A percentile compares a stretch with the other conserved stretches of the same genome.
phyloP scores from a whole-genome alignment of 345 rosid species.

The Raphanus raphanistrum region DNA sequence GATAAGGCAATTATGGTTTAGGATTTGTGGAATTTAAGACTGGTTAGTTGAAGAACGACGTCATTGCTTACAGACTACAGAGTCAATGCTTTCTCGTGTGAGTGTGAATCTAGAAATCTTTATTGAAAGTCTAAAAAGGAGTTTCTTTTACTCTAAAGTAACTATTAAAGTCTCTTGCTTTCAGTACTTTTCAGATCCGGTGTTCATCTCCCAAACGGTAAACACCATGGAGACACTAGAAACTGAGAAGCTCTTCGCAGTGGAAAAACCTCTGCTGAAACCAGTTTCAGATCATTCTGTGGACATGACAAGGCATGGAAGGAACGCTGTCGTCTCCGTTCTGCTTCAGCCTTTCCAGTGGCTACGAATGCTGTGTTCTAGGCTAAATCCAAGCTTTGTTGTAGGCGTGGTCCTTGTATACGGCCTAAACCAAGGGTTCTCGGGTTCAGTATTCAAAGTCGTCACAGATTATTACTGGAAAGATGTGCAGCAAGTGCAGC shows the following conservation, averaged over 20 bases:
- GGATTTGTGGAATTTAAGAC: slow-evolving; percentile 18
- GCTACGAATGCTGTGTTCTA: slow-evolving; percentile 64
- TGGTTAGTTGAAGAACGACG: slow-evolving; percentile 30
- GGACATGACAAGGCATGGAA: slow-evolving; percentile 13
- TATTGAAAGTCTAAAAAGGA: slow-evolving; percentile 16
- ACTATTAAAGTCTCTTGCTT: slow-evolving; percentile 4
- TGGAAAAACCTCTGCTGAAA: slow-evolving; percentile 3
- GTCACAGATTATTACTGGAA: slow-evolving; percentile 84
- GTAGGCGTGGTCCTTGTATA: slow-evolving; percentile 66
- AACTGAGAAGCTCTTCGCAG: slow-evolving; percentile 35
- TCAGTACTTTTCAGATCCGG: slow-evolving; percentile 29
- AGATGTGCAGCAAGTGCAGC: slow-evolving; percentile 75
- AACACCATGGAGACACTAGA: slow-evolving; percentile 35
- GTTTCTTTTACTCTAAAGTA: slow-evolving; percentile 20
- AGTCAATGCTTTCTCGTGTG: slow-evolving; percentile 15
- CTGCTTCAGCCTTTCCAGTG: slow-evolving; percentile 67
- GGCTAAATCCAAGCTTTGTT: slow-evolving; percentile 62
- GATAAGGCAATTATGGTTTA: not conserved
- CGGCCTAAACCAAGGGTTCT: slow-evolving; percentile 76
- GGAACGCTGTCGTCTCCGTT: slow-evolving; percentile 33
- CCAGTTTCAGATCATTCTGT: slow-evolving; percentile 30
- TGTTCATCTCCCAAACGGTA: slow-evolving; percentile 30
- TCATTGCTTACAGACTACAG: slow-evolving; percentile 27
- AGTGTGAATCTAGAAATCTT: slow-evolving; percentile 12
- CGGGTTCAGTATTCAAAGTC: slow-evolving; percentile 71